Evolutionary conservation across 768 basidiomycete genomes (phyloP), one percentile per base, ranked within the genome.

Genomic region (Hydnomerulius pinastri): DNA sequence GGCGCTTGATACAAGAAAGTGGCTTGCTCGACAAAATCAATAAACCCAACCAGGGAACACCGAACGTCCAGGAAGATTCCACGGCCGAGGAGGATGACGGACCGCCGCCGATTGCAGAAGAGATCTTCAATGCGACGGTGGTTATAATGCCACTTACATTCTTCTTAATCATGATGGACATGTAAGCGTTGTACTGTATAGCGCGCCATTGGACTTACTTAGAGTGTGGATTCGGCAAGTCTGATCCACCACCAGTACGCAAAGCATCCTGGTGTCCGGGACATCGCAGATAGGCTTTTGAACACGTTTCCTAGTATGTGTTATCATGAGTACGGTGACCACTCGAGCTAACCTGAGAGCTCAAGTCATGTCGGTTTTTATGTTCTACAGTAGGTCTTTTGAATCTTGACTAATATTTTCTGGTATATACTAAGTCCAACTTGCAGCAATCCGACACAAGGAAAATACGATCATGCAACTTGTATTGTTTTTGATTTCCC

Each of bases 181-280:
- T 92, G 91, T 93, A 63, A 60, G 88, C 72, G 17, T 50, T 9
- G 38, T 13, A 15, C 27, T 28, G 35, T 44, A 29, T 48, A 42
- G 29, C 28, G 12, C 47, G 36, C 11, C 44, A 24, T 17, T 29
- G 37, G 13, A 21, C 37, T 52, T 42, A 50, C 43, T 8, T 20
- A 37, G 15, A 35, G 25, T 41, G 25, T 44, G 46, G 17, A 46
- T 44, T 17, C 38, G 17, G 25, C 46, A 58, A 93, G 91, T 50
- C 72, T 92, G 37, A 80, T 90, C 38, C 88, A 88, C 60, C 81
- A 80, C 43, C 91, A 93, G 66, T 93, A 92, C 53, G 83, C 81
- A 32, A 78, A 82, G 64, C 67, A 73, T n/a, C 74, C 82, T 1
- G 71, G 78, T 15, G 62, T 82, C 28, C 57, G 69, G 40, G 76